Evolutionary conservation across 306 rosid species (phyloP).

Genomic region (Vigna angularis): DNA sequence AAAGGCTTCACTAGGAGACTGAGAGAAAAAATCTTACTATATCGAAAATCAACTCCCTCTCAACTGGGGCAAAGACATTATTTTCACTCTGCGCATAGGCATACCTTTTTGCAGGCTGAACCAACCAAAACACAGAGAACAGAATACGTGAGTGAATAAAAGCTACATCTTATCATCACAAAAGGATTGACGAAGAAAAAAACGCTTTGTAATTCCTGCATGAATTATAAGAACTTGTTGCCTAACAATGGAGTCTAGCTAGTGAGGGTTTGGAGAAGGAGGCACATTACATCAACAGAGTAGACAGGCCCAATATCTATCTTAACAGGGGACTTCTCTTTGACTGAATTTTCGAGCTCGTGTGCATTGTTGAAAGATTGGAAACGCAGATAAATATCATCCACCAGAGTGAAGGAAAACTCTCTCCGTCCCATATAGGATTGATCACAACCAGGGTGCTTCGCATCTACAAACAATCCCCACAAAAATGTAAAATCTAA

Average conservation of each 20-base stretch:
- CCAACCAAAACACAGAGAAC: slow-evolving; percentile 29
- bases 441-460: slow-evolving; percentile 87
- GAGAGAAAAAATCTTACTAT: slow-evolving; percentile 62
- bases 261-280: background rate
- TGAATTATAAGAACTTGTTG: background rate
- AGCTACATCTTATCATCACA: background rate
- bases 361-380: slow-evolving; percentile 68
- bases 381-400: slow-evolving; percentile 76
- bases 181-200: background rate
- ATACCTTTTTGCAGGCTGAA: slow-evolving; percentile 86
- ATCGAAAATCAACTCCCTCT: slow-evolving; percentile 91
- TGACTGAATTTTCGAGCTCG: slow-evolving; percentile 75
- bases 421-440: slow-evolving; percentile 83
- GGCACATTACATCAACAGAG: slow-evolving; percentile 69
- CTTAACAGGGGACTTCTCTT: slow-evolving; percentile 77
- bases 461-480: slow-evolving; percentile 69
- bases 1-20: slow-evolving; percentile 10
- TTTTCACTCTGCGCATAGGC: slow-evolving; percentile 84
- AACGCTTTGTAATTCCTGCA: background rate
- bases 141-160: background rate
- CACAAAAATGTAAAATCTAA: background rate
- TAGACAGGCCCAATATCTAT: slow-evolving; percentile 93
- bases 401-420: slow-evolving; percentile 78
- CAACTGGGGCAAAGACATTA: slow-evolving; percentile 80
- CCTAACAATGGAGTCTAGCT: background rate